Evolutionary conservation across 2,329 filamentous ascomycete species (phyloP), one percentile per base, ranked within the genome.

Genomic region (Aspergillus texensis): DNA sequence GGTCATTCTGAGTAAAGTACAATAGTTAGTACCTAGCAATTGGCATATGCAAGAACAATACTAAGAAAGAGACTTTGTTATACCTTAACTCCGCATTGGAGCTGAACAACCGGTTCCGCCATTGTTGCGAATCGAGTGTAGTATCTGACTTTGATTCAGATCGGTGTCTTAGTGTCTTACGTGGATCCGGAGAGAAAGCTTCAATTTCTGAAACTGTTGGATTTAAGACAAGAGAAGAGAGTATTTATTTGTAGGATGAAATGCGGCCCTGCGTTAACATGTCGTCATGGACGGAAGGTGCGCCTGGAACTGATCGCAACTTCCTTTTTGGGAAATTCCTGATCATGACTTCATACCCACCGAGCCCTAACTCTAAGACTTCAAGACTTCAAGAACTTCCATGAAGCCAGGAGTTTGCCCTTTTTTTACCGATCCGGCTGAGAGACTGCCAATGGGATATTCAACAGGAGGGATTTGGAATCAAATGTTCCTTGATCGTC

Each of bases 21-120:
- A 32, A 30, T 26, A 41, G 39, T 41, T 19, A 41, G 16, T 9
- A 41, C n/a, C 9, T n/a, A 3, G 6, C 9, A 19, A 9, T n/a
- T 19, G 39, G 19, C 2, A 41, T 41, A 19, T 9, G 19, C 36
- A 19, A 19, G 16, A 19, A 19, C 16, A n/a, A 10, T 41, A 41
- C 39, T 41, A 9, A 9, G 39, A n/a, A 6, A 41, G n/a, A 10
- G 39, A 3, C 16, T 1, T 9, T 3, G 3, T 9, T n/a, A 41
- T 58, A 76, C 79, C 73, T 87, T 87, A 73, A 84, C 84, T 50
- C 79, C 76, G 69, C 84, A 87, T 68, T 82, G 82, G 28, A 88
- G 72, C 69, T 86, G 84, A 62, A 87, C 79, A 12, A 86, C 80
- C 61, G 82, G 80, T 46, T 83, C 78, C 41, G 80, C 75, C 83